Evolutionary conservation across 1,284 basidiomycete species (phyloP), one percentile per base, ranked within the genome.

Genomic region (Volvariella volvacea): DNA sequence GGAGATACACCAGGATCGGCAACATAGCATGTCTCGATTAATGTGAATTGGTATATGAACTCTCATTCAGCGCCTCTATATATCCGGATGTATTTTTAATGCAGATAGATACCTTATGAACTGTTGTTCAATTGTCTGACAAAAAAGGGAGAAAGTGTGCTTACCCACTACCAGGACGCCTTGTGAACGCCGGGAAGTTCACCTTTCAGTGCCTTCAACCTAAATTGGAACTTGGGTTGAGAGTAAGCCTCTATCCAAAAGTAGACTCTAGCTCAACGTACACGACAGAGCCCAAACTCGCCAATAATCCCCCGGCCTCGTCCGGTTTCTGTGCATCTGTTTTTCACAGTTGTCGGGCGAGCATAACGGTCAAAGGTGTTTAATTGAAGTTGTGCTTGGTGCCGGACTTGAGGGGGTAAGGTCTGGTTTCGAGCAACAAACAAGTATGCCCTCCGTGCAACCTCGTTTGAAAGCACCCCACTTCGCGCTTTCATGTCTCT

Each of bases 381-480:
- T 45, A 98, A 76, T 59, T 95, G 90, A 47, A 97, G 72, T 63
- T 97, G 94, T n/a, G 95, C 94, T 58, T 94, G 90, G 65, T 95
- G 92, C 48, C 95, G 87, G 44, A 96, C 78, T 58, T 90, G 83
- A 3, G 87, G 71, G 4, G 92, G 83, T 9, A 95, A 68, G 0
- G 80, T 78, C 58, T 90, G 83, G 66, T 96, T 95, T 52, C 92
- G 79, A 16, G 92, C 91, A 52, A 95, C 85, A 63, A 82, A 91
- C 48, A 95, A 81, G 64, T 92, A 92, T 0, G 92, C 92, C 44
- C 90, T 74, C 20, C 92, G 83, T 34, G 83, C 71, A 42, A 93
- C 71, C 62, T 96, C 92, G 57, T 83, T 81, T 34, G 80, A 75
- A 43, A 73, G 70, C 48, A 88, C 83, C 44, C 77, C 80, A 31